Evolutionary conservation across 2,329 filamentous ascomycete genomes (phyloP), one percentile per base, ranked within the genome.

Genomic region (Fusarium sp.): DNA sequence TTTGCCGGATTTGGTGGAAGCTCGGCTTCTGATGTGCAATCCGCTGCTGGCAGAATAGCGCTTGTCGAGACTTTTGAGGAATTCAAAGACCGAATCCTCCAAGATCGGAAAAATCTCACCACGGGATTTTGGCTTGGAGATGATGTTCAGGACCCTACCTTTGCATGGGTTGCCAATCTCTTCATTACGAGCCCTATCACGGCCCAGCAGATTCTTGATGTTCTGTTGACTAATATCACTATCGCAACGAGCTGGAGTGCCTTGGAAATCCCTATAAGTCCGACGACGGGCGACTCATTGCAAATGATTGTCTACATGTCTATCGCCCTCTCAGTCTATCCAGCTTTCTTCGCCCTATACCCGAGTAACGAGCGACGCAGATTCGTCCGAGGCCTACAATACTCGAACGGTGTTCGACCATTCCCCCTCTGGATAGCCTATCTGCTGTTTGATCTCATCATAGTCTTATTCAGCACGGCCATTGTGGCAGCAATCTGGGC

Each of bases 321-420:
- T 13, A 81, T 97, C 9, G 91, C 89, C 1, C 87, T 96, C 75
- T 82, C 85, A 7, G 87, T 88, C 1, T 95, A 90, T 68, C 92
- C 93, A 1, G 92, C 89, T 13, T 93, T 97, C 79, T 96, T 97
- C 68, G 86, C 91, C 0, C 79, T 97, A 5, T 97, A 97, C 70
- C 91, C 92, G 0, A 96, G 92, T n/a, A 80, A 90, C 25, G 93
- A 97, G 74, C 84, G 92, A 23, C 79, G 92, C 10, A 81, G 87
- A 45, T 90, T 92, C 63, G 91, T 97, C 21, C 86, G 93, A 47
- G 90, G 90, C 14, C 79, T 97, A 27, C 89, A 97, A 74, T 97
- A 96, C 76, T 96, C 91, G 49, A 97, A 97, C 70, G 93, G 93
- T 42, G 92, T 97, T 25, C 83, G 91, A 11, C 88, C 91, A 1